Evolutionary conservation across 2,329 filamentous ascomycete genomes (phyloP), one percentile per base, ranked within the genome.

Genomic region (Aquanectria penicillioides): DNA sequence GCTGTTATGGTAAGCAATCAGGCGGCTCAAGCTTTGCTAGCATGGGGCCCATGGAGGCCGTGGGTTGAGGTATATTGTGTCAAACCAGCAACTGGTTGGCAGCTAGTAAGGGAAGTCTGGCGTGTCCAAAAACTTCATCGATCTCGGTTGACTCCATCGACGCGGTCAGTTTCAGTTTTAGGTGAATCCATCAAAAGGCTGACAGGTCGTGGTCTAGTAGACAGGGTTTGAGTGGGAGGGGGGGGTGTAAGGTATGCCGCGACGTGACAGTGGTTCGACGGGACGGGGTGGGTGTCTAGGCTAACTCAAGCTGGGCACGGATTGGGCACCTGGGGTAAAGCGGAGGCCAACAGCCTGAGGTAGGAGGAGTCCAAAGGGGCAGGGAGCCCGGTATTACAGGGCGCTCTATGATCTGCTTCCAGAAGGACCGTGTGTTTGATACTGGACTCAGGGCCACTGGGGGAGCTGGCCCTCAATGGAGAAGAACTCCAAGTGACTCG

Each of bases 271-370:
- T 69, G 60, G 57, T 57, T 67, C 63, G 68, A 70, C 57, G 56
- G 26, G n/a, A n/a, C n/a, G n/a, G 26, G 41, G 28, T 25, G 40
- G 29, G 29, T 28, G 47, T 41, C 57, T 40, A 49, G 56, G 57
- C 31, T 47, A 46, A 64, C 59, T 49, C 52, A 46, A 61, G 59
- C 57, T 59, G 34, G 49, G 53, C 63, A 65, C 58, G 56, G 60
- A 69, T 68, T 65, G 51, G 43, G 44, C 56, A 61, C 62, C 68
- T 69, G 65, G 68, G 66, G 65, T 70, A 70, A 67, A 68, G 65
- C 63, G 63, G 63, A 67, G 55, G 61, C 50, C 49, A 44, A 34
- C 53, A 60, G 43, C 37, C 51, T 49, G 57, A 28, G 38, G 26
- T 43, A 47, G 56, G 46, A 67, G 52, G 46, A 67, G 52, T 49